Conservation (phyloP, 495 filamentous ascomycete species). For the Beverwykella pulmonaria region DNA sequence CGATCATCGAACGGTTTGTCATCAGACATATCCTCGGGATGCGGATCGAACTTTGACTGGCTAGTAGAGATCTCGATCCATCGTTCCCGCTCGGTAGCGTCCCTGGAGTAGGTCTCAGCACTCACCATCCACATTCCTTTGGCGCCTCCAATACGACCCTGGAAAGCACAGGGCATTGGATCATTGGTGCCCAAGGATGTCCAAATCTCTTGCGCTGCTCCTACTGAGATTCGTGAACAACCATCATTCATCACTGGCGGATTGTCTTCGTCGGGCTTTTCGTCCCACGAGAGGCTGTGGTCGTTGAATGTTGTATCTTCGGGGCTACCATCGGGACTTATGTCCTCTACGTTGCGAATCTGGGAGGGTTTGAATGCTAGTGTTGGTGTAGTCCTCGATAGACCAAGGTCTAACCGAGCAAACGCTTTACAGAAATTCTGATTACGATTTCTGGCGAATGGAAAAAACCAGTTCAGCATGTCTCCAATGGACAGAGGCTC, state of each 20-base stretch:
- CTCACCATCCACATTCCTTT: slow-evolving; percentile 91
- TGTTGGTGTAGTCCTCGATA: slow-evolving; percentile 38
- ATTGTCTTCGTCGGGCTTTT: slow-evolving; percentile 4
- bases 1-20: slow-evolving; percentile 47
- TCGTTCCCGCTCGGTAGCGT: slow-evolving; percentile 46
- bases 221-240: slow-evolving; percentile 41
- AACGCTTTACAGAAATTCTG: slow-evolving; percentile 45
- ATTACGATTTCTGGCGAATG: slow-evolving; percentile 36
- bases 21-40: slow-evolving; percentile 52
- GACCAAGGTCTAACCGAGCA: slow-evolving; percentile 43
- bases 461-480: slow-evolving; percentile 45
- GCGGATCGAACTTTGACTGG: slow-evolving; percentile 76
- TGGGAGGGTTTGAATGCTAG: slow-evolving; percentile 39
- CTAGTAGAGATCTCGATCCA: slow-evolving; percentile 83
- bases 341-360: slow-evolving; percentile 35
- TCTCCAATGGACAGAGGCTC: slow-evolving; percentile 14
- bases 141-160: slow-evolving; percentile 78
- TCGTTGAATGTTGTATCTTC: slow-evolving; percentile 43
- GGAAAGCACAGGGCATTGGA: slow-evolving; percentile 69
- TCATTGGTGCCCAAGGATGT: slow-evolving; percentile 7
- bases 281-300: slow-evolving; percentile 16
- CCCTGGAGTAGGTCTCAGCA: slow-evolving; percentile 47
- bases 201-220: slow-evolving; percentile 35
- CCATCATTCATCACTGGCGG: slow-evolving; percentile 45
- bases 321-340: slow-evolving; percentile 26